Percentiles rank a stretch among this genome's conserved stretches.
These are phyloP conservation scores for Diaporthe aspalathi DNA, from an alignment of 2,329 filamentous ascomycete species.

Conservation along the genomic window DNA sequence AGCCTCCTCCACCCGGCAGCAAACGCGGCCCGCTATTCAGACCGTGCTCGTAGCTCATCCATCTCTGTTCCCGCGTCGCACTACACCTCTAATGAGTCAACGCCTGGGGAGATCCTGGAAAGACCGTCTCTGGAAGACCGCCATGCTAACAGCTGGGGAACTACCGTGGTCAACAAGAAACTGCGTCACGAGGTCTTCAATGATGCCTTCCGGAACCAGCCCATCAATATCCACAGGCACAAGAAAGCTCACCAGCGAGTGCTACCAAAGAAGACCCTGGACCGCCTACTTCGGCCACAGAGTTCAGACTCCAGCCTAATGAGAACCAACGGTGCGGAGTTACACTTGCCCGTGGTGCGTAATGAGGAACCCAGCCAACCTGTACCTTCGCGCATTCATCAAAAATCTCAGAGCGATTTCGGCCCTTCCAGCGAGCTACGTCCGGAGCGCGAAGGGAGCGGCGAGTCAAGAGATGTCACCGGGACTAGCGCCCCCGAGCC, in stretches of 20 bases:
- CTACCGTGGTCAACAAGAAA: conserved; percentile 89
- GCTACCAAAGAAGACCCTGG: conserved; percentile 65
- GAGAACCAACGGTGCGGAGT: conserved; percentile 35
- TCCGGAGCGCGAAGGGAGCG: conserved; percentile 48
- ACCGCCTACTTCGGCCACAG: conserved; percentile 57
- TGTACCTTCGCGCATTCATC: conserved; percentile 37
- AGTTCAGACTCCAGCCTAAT: conserved; percentile 58
- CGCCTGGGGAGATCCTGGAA: conserved; percentile 36
- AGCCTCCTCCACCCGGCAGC: conserved; percentile 77
- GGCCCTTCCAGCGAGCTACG: conserved; percentile 43
- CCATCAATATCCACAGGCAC: conserved; percentile 83
- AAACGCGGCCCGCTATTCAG: conserved; percentile 43
- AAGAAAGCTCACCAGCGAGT: conserved; percentile 76
- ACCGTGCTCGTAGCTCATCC: conserved; percentile 52
- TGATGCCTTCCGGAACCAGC: conserved; percentile 88
- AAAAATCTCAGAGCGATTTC: conserved; percentile 45
- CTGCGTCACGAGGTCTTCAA: conserved; percentile 92
- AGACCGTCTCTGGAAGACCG: conserved; percentile 64
- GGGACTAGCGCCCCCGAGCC: conserved; percentile 75
- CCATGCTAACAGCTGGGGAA: conserved; percentile 81
- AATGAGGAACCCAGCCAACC: conserved; percentile 3
- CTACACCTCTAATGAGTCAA: conserved; percentile 37
- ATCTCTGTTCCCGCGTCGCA: conserved; percentile 45
- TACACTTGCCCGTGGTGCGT: conserved; percentile 17
- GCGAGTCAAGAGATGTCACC: conserved; percentile 64